These are phyloP conservation scores for Mucor racemosus DNA, from an alignment of 371 early-diverging fungal species.

Conservation along the genomic window DNA sequence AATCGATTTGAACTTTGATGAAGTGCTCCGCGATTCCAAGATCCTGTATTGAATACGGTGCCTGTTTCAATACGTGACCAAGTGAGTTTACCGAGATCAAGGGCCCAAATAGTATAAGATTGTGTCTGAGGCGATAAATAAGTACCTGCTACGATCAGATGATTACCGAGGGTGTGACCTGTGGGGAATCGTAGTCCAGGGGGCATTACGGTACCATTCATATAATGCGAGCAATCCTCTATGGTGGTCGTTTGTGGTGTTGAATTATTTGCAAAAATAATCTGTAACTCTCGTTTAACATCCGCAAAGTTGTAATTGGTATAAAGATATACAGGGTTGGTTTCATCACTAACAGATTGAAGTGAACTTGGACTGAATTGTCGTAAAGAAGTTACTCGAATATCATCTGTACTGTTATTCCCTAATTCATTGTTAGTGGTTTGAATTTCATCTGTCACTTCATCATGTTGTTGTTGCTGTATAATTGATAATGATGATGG, in stretches of 20 bases:
- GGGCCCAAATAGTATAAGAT: constrained; percentile 75
- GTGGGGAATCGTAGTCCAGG: constrained; percentile 84
- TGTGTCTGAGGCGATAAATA: constrained; percentile 66
- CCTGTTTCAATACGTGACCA: constrained; percentile 80
- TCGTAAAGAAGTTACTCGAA: constrained; percentile 7
- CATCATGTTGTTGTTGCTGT: neutral
- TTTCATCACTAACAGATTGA: constrained; percentile 21
- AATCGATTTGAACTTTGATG: constrained; percentile 66
- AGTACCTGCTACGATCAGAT: constrained; percentile 77
- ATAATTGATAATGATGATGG: constrained; percentile 6
- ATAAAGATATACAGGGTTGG: constrained; percentile 65
- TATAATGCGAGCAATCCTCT: constrained; percentile 29
- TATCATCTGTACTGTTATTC: neutral
- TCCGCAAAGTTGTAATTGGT: constrained; percentile 85
- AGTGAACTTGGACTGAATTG: constrained; percentile 18
- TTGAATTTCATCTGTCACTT: neutral
- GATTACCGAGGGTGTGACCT: constrained; percentile 70
- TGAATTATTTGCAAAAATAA: constrained; percentile 48
- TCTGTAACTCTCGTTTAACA: constrained; percentile 76
- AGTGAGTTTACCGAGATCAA: constrained; percentile 63
- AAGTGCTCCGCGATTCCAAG: constrained; percentile 81
- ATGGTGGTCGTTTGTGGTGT: neutral
- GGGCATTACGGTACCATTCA: constrained; percentile 65
- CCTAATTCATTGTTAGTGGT: neutral
- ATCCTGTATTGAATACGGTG: constrained; percentile 65